Base-by-base conservation (phyloP, 192 early-diverging fungal species). In the Coemansia erecta region DNA sequence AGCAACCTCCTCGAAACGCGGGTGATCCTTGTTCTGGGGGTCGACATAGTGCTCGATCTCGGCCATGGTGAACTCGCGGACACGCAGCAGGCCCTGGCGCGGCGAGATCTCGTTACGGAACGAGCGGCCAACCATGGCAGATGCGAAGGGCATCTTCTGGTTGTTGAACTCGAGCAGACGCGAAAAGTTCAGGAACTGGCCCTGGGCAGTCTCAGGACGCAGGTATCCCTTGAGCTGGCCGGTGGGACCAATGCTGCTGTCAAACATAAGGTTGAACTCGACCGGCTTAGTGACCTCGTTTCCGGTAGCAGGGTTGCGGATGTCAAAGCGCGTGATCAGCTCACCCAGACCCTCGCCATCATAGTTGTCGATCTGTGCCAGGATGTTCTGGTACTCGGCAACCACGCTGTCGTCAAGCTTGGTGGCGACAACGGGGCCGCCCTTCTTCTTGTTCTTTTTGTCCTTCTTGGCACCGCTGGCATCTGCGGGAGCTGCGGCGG, bases 21-120 rank as follows among this genome's bases (percentile, higher is more conserved):
- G 72, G 78, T 99, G 97, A 43, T 89, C 68, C 86, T 99, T 99
- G 73, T 92, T 88, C 19, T 65, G 49, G 2, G 97, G 95, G 68
- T 99, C 94, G 5, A 99, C 97, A 63, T 91, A 99, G 83, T 99
- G 97, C 77, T 99, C 97, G 76, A 99, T 93, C 77, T 99, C 97
- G 26, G 93, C 93, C 95, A 98, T 95, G 18, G 91, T 94, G 72
- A 98, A 98, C 76, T 97, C 95, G 79, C 92, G 87, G 58, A 99
- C 95, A 59, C 97, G 90, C 57, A 99, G 80, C 15, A 99, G 82
- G 61, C 97, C 97, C 43, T 87, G 85, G 44, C 95, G 87, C 37
- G 97, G 97, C 21, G 93, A 92, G 57, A 99, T 99, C 73, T 99
- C 97, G 68, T 99, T 99, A 71, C 97, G 86, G 87, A 99, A 98